These are phyloP conservation scores for Discostella stelligera DNA, from an alignment of 352 stramenopile genomes.

Conservation along the genomic window DNA sequence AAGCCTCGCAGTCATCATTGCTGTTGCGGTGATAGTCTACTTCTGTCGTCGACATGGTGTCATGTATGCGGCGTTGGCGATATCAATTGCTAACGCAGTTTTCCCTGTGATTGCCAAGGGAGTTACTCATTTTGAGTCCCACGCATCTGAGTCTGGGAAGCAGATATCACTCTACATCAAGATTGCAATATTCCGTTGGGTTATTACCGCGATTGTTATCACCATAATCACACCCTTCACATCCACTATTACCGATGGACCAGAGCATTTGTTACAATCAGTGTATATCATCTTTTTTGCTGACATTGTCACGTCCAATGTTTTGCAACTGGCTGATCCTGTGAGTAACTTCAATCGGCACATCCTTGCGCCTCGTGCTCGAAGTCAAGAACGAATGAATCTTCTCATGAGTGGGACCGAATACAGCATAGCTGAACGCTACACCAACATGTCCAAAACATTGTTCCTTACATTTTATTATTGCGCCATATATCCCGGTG, in stretches of 20 bases:
- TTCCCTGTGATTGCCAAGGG: slow-evolving; percentile 77
- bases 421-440: slow-evolving; percentile 66
- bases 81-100: slow-evolving; percentile 58
- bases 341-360: slow-evolving; percentile 69
- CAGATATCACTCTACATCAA: slow-evolving; percentile 76
- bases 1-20: slow-evolving; percentile 48
- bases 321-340: slow-evolving; percentile 62
- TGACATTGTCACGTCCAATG: slow-evolving; percentile 75
- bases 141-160: slow-evolving; percentile 60
- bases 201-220: slow-evolving; percentile 64
- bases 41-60: slow-evolving; percentile 31
- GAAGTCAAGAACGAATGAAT: slow-evolving; percentile 81
- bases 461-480: slow-evolving; percentile 82
- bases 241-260: slow-evolving; percentile 47
- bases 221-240: slow-evolving; percentile 74
- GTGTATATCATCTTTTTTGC: slow-evolving; percentile 77
- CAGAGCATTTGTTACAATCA: slow-evolving; percentile 56
- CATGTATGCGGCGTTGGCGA: slow-evolving; percentile 56
- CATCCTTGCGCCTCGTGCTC: slow-evolving; percentile 69
- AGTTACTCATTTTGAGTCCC: slow-evolving; percentile 61
- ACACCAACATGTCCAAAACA: slow-evolving; percentile 78
- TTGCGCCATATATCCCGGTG: slow-evolving; percentile 72
- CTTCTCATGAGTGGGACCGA: slow-evolving; percentile 65
- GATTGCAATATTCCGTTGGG: slow-evolving; percentile 78
- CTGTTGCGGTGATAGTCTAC: slow-evolving; percentile 55